A percentile compares a stretch with the other conserved stretches of the same genome.
Evolutionary conservation across 768 basidiomycete genomes (phyloP).

Genomic region (Podaxis sp.): DNA sequence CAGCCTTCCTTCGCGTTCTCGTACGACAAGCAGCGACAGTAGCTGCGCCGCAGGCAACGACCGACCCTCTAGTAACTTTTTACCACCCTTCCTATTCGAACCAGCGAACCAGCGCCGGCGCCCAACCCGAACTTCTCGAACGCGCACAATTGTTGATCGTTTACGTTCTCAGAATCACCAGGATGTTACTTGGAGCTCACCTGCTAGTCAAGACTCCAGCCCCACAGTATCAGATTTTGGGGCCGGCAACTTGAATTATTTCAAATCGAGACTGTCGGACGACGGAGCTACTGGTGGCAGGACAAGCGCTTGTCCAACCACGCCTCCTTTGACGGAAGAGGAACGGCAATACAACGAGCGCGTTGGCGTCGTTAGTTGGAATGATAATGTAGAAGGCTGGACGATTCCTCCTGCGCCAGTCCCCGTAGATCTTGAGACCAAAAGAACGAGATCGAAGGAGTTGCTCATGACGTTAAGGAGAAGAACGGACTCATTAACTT

Average conservation of each 20-base stretch:
- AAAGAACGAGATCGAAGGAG: conserved; percentile 13
- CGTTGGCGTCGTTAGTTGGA: neutral
- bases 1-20: conserved; percentile 2
- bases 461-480: conserved; percentile 12
- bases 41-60: conserved; percentile 16
- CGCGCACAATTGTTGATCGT: conserved; percentile 58
- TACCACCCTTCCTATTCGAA: conserved; percentile 51
- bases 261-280: neutral
- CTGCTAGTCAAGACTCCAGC: conserved; percentile 15
- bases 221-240: conserved; percentile 5
- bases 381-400: conserved; percentile 9
- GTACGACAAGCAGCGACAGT: conserved; percentile 11
- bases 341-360: neutral
- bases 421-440: conserved; percentile 10
- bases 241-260: neutral
- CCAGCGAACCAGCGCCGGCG: conserved; percentile 27
- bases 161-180: conserved; percentile 35
- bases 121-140: conserved; percentile 47
- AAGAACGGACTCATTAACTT: conserved; percentile 9
- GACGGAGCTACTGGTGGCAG: neutral
- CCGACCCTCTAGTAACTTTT: conserved; percentile 24
- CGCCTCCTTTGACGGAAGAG: conserved; percentile 6
- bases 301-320: neutral
- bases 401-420: neutral
- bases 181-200: conserved; percentile 6